phyloP scores from a whole-genome alignment of 2,329 filamentous ascomycete genomes.

The Corynespora cassiicola region DNA sequence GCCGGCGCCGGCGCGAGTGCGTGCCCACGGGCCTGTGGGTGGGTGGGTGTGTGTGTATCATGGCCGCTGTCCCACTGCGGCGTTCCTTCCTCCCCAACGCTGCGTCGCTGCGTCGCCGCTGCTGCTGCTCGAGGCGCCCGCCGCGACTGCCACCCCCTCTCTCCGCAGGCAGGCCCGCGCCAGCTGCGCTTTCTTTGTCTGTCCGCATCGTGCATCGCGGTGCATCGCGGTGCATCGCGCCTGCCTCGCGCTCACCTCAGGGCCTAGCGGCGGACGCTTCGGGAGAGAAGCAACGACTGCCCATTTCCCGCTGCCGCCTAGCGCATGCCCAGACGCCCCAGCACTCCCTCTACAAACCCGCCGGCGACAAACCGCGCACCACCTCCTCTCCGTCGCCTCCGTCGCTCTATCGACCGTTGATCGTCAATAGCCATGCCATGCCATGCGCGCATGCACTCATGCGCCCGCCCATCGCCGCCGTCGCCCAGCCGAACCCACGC shows the following conservation, averaged over 20 bases:
- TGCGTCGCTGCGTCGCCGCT: conserved; percentile 9
- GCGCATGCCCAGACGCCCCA: not conserved
- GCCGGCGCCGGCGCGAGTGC: no score
- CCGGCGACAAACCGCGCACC: no score
- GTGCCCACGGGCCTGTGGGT: no score
- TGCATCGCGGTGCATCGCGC: conserved; percentile 14
- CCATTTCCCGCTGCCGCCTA: not conserved
- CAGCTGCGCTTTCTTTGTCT: conserved; percentile 7
- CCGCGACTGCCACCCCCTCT: not conserved
- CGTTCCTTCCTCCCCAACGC: conserved; percentile 20
- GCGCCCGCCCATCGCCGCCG: not conserved
- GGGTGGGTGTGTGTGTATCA: no score
- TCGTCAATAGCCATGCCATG: not conserved
- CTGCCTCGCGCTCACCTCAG: conserved; percentile 16
- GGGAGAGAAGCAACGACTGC: conserved; percentile 20
- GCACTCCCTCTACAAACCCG: no score
- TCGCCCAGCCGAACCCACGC: no score
- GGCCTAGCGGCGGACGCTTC: conserved; percentile 12
- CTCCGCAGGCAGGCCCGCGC: no score
- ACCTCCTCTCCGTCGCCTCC: not conserved
- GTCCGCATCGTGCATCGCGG: not conserved
- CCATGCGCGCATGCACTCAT: not conserved
- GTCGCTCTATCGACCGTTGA: not conserved
- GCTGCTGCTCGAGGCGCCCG: not conserved
- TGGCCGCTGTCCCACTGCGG: conserved; percentile 24